Evolutionary conservation across 805 yeast genomes (phyloP), one percentile per base, ranked within the genome.

Genomic region (Monosporozyma servazzii): DNA sequence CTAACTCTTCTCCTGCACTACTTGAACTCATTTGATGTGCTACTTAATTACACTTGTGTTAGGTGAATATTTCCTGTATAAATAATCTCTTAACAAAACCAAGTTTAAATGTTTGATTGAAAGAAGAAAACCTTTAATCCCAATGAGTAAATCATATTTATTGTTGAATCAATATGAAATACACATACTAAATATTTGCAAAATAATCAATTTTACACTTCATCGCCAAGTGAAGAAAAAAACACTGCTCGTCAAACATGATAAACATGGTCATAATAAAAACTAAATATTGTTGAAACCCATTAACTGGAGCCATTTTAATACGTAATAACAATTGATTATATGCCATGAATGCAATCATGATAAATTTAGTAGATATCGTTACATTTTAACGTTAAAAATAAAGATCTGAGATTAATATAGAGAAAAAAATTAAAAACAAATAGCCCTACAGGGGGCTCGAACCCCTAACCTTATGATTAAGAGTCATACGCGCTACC

Each of bases 401-500:
- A n/a, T n/a, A n/a, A n/a, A n/a, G n/a, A n/a, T n/a, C n/a, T n/a
- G n/a, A n/a, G 2, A 7, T 25, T 25, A 25, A 25, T 25, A 25
- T 25, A 33, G 15, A 15, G 37, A 7, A 6, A 5, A 33, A 30
- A 30, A 33, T 13, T 15, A 52, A 48, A 9, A 7, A 53, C 53
- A 55, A 59, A 55, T 51, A 65, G 67, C 67, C 67, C 67, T 62
- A 64, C 58, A 62, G 66, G 67, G 67, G 67, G 67, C 64, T 63
- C 67, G 67, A 63, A 63, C 67, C 67, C 67, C 66, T 62, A 63
- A 61, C 67, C 67, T 63, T 63, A 58, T 61, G 67, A 63, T 63
- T 63, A 63, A 63, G 67, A 63, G 66, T 62, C 65, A 60, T 58
- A 62, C 66, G 65, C 65, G 65, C 66, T 62, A 63, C 65, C 67